Evolutionary conservation across 2,329 filamentous ascomycete genomes (phyloP).

Genomic region (Ophiognomonia clavigignenti-juglandacearum): DNA sequence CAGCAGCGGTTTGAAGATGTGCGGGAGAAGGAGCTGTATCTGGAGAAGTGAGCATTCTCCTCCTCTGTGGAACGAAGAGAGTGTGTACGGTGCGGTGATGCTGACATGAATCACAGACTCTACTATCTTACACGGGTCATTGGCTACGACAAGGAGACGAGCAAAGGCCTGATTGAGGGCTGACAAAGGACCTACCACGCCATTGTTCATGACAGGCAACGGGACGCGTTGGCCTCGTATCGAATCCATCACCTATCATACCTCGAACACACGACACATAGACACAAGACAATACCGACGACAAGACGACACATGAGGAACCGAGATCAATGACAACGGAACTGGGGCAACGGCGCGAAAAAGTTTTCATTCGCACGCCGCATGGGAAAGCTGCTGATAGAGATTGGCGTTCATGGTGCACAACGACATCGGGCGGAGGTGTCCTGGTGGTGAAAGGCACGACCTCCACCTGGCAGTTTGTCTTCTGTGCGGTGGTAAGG

Average conservation of each 20-base stretch:
- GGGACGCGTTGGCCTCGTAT: not conserved
- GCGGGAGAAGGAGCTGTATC: slow-evolving; percentile 60
- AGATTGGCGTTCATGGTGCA: too few relatives aligned
- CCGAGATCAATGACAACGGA: not conserved
- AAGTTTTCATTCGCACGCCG: not conserved
- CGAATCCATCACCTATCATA: not conserved
- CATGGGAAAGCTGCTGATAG: not conserved
- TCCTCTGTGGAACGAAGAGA: too few relatives aligned
- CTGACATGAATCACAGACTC: slow-evolving; percentile 34
- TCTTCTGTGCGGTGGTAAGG: not conserved
- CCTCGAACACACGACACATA: not conserved
- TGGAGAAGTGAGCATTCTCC: slow-evolving; percentile 66
- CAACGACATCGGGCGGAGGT: too few relatives aligned
- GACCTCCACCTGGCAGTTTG: not conserved
- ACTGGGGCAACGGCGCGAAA: not conserved
- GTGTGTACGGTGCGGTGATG: too few relatives aligned
- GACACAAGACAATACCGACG: not conserved
- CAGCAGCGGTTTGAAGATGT: slow-evolving; percentile 70
- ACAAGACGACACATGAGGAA: too few relatives aligned
- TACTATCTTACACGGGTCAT: slow-evolving; percentile 46
- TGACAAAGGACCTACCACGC: not conserved
- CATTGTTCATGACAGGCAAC: too few relatives aligned
- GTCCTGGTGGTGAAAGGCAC: not conserved
- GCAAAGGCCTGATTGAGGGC: slow-evolving; percentile 39
- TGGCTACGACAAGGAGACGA: slow-evolving; percentile 50